phyloP scores from a whole-genome alignment of 192 early-diverging fungal genomes.

The Coemansia sp. region DNA sequence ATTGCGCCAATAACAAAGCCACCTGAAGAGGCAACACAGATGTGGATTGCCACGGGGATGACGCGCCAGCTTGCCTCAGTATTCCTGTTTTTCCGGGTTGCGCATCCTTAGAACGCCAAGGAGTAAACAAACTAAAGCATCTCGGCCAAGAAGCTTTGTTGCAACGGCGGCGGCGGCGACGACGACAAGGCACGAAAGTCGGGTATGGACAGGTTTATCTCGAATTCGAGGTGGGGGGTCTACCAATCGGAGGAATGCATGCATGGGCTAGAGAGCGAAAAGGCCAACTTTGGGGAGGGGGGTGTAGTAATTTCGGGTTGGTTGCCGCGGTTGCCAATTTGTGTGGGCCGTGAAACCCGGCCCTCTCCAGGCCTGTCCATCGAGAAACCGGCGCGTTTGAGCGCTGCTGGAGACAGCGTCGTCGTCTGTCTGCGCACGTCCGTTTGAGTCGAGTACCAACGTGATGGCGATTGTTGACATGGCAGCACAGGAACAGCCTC shows the following conservation, averaged over 20 bases:
- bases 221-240: background rate
- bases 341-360: constrained; percentile 6
- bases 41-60: background rate
- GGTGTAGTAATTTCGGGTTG: constrained; percentile 8
- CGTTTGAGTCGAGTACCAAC: too few species aligned
- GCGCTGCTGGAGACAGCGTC: too few species aligned
- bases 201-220: background rate
- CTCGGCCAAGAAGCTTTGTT: too few species aligned
- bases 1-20: background rate
- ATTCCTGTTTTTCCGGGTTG: background rate
- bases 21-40: too few species aligned
- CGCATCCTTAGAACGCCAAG: background rate
- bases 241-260: constrained; percentile 14
- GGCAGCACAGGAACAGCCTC: too few species aligned
- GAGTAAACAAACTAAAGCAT: background rate
- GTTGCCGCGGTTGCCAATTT: constrained; percentile 5
- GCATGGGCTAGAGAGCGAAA: constrained; percentile 23
- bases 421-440: too few species aligned
- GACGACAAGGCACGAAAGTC: background rate
- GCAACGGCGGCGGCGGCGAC: too few species aligned
- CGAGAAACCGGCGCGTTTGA: too few species aligned
- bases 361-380: background rate
- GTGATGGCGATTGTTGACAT: too few species aligned
- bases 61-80: background rate
- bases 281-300: constrained; percentile 19